Base-by-base conservation (phyloP, 176 grass and related monocot species). In the Metroxylon sagu region DNA sequence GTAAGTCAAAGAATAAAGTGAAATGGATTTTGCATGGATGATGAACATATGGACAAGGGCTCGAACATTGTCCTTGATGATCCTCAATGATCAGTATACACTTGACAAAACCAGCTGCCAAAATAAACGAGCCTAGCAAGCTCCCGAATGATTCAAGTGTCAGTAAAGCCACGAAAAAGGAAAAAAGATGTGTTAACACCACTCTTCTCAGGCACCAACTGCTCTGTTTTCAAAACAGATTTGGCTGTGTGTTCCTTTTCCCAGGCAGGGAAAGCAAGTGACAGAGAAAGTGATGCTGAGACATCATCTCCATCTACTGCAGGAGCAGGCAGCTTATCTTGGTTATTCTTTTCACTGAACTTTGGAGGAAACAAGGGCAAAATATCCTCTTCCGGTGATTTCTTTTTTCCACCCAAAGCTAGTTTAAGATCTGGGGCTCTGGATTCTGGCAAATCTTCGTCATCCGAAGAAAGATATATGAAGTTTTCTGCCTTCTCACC, bases 391-490 rank as follows among this genome's bases (percentile, higher is more conserved):
- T 64, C 65, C 26, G 65, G 60, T 60, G 57, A 71, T 55, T 10
- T 62, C 14, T 77, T 80, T n/a, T 51, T 65, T 54, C 67, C 77
- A 52, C 80, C 66, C 25, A 69, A 57, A 59, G 71, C 80, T 51
- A 80, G 69, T 54, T 79, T 71, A 79, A 73, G 76, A 71, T 76
- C 79, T 19, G 67, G 83, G 14, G 49, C 56, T 76, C 54, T 54
- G 28, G 16, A 57, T 73, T 83, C 66, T 48, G 61, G 52, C 4
- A 48, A 61, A 19, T 83, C 79, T 62, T 86, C 82, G 60, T 79
- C 57, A 66, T 85, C 69, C 35, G 66, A 82, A 72, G 62, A 72
- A 57, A 60, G 51, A 68, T 70, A 58, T 49, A 77, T 49, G 16
- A 74, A 27, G 6, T 67, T 54, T 31, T 61, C 73, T 25, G 58